Evolutionary conservation across 176 grass and related monocot species (phyloP).

Genomic region (Aechmea fasciata): DNA sequence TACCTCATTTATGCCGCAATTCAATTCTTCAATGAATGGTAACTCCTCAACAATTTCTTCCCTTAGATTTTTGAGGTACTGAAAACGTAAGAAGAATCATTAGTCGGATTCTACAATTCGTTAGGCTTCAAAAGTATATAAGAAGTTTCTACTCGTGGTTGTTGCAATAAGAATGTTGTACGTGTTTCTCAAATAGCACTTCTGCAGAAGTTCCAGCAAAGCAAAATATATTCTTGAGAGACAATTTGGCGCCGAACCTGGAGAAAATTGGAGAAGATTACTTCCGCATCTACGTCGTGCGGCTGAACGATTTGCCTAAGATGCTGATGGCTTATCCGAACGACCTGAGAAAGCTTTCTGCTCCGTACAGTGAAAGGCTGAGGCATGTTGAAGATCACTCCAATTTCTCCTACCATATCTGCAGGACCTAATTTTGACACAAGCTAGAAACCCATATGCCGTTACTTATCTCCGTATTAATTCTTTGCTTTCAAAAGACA

Average conservation of each 20-base stretch:
- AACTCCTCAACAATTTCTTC: not conserved
- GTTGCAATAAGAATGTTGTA: too few species aligned
- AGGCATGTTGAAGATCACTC: slow-evolving; percentile 40
- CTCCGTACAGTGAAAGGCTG: slow-evolving; percentile 47
- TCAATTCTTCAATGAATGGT: slow-evolving; percentile 7
- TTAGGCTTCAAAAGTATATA: not conserved
- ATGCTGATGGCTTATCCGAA: slow-evolving; percentile 32
- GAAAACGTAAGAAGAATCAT: not conserved
- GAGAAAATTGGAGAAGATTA: slow-evolving; percentile 7
- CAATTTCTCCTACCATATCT: slow-evolving; percentile 46
- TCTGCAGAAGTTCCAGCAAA: not conserved
- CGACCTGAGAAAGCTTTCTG: slow-evolving; percentile 30
- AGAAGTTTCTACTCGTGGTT: not conserved
- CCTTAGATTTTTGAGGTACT: slow-evolving; percentile 14
- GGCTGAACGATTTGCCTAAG: slow-evolving; percentile 24
- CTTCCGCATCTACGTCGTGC: slow-evolving; percentile 21
- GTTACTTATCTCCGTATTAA: not conserved
- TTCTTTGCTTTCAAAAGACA: too few species aligned
- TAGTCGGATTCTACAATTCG: not conserved
- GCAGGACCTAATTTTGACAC: slow-evolving; percentile 21
- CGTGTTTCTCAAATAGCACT: too few species aligned
- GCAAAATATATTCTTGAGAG: not conserved
- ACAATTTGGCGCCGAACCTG: not conserved
- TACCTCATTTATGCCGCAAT: not conserved
- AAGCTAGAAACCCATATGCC: slow-evolving; percentile 1